phyloP scores from a whole-genome alignment of 1,139 yeast species.

The Yamadazyma aaseri region DNA sequence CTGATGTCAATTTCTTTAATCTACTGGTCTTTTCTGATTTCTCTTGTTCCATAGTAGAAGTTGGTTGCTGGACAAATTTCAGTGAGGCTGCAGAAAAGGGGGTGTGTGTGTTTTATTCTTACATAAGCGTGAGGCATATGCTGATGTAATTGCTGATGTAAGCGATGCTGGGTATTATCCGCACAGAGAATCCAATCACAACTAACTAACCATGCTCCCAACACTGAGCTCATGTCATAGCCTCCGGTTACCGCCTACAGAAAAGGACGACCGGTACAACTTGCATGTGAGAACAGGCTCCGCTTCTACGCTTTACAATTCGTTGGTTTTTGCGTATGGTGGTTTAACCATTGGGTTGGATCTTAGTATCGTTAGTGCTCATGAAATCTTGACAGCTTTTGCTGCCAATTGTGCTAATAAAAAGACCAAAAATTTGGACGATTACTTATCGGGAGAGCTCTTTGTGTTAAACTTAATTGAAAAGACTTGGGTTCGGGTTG shows the following conservation, averaged over 20 bases:
- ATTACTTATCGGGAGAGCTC: constrained; percentile 55
- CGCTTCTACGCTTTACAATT: constrained; percentile 54
- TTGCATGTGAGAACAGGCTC: constrained; percentile 68
- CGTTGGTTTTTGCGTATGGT: constrained; percentile 63
- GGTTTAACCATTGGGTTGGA: constrained; percentile 64
- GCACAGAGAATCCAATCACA: neutral
- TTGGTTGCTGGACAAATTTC: neutral
- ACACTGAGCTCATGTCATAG: constrained; percentile 50
- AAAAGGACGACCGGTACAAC: constrained; percentile 45
- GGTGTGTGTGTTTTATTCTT: no score
- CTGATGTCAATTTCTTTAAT: constrained; percentile 40
- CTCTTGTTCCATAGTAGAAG: neutral
- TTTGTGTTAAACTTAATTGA: constrained; percentile 58
- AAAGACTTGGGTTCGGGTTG: constrained; percentile 52
- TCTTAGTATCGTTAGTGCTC: constrained; percentile 35
- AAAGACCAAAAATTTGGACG: constrained; percentile 31
- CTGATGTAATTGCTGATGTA: neutral
- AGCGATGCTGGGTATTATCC: neutral
- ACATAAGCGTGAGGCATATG: neutral
- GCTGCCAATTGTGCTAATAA: constrained; percentile 26
- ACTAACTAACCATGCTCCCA: constrained; percentile 22
- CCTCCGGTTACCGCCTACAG: constrained; percentile 46
- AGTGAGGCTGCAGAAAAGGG: neutral
- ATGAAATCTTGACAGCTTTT: constrained; percentile 28
- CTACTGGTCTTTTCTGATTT: constrained; percentile 10